Conservation (phyloP, 2,329 filamentous ascomycete genomes). For the Amylocarpus encephaloides region DNA sequence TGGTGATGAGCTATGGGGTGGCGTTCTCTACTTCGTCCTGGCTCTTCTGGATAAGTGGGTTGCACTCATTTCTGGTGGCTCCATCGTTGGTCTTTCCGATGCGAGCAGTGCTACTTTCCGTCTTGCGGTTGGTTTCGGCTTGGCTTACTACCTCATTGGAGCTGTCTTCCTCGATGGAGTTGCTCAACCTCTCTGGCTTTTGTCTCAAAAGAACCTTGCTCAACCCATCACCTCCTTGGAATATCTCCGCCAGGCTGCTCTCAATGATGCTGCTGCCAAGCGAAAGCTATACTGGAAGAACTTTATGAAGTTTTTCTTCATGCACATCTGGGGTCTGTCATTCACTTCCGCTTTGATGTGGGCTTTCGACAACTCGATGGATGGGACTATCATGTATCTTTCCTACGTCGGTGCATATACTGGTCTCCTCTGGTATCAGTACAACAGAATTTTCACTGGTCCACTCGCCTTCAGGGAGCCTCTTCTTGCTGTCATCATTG, state of each 20-base stretch:
- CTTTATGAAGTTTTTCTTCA: conserved; percentile 41
- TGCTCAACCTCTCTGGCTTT: conserved; percentile 36
- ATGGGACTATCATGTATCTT: conserved; percentile 14
- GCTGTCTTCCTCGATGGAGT: conserved; percentile 48
- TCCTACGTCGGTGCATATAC: conserved; percentile 18
- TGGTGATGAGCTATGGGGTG: conserved; percentile 39
- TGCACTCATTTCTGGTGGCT: conserved; percentile 39
- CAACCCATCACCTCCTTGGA: conserved; percentile 39
- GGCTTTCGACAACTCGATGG: conserved; percentile 38
- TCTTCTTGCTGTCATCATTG: conserved; percentile 38
- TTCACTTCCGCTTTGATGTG: conserved; percentile 42
- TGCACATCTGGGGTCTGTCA: conserved; percentile 46
- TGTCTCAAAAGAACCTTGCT: conserved; percentile 38
- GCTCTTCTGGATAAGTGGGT: conserved; percentile 52
- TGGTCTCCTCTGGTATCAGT: conserved; percentile 43
- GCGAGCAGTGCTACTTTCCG: conserved; percentile 19
- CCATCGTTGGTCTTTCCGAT: conserved; percentile 35
- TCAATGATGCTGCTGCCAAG: conserved; percentile 10
- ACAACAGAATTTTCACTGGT: conserved; percentile 45
- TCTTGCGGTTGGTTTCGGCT: conserved; percentile 42
- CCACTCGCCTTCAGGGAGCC: conserved; percentile 43
- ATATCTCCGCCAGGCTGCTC: conserved; percentile 14
- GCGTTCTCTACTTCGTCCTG: conserved; percentile 45
- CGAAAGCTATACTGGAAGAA: conserved; percentile 44
- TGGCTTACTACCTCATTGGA: conserved; percentile 52